Percentiles rank a stretch among this genome's conserved stretches.
Evolutionary conservation across 2,329 filamentous ascomycete genomes (phyloP).

Genomic region (Apiospora kogelbergensis): DNA sequence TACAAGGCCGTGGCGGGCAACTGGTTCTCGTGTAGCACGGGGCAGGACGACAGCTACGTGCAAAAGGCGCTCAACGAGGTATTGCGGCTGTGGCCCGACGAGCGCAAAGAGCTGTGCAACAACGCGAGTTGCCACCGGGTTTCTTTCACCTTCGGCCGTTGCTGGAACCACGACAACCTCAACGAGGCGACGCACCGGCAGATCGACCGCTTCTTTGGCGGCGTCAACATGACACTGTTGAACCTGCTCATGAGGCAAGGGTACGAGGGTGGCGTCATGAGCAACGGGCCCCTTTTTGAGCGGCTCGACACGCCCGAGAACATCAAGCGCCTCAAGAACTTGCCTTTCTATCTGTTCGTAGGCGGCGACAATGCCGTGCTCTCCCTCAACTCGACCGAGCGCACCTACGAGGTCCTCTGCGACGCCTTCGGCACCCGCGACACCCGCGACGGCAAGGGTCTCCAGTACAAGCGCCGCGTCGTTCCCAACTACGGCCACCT

Average conservation of each 20-base stretch:
- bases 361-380: conserved; percentile 58
- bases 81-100: conserved; percentile 57
- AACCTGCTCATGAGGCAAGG: conserved; percentile 59
- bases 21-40: conserved; percentile 56
- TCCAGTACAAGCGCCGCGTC: conserved; percentile 51
- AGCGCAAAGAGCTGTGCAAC: conserved; percentile 57
- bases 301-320: conserved; percentile 51
- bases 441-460: conserved; percentile 27
- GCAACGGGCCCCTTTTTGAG: conserved; percentile 48
- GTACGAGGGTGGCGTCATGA: conserved; percentile 47
- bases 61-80: conserved; percentile 55
- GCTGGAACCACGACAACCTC: conserved; percentile 65
- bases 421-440: conserved; percentile 46
- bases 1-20: conserved; percentile 48
- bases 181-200: conserved; percentile 65
- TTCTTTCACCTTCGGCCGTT: conserved; percentile 60
- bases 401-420: conserved; percentile 52
- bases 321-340: conserved; percentile 46
- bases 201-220: conserved; percentile 61
- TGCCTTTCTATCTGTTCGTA: conserved; percentile 57
- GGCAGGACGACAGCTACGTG: conserved; percentile 44
- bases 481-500: conserved; percentile 60
- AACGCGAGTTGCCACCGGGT: conserved; percentile 62
- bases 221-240: conserved; percentile 60
- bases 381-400: conserved; percentile 51